Evolutionary conservation across 2,329 filamentous ascomycete species (phyloP), one percentile per base, ranked within the genome.

Genomic region (Aspergillus hortae): DNA sequence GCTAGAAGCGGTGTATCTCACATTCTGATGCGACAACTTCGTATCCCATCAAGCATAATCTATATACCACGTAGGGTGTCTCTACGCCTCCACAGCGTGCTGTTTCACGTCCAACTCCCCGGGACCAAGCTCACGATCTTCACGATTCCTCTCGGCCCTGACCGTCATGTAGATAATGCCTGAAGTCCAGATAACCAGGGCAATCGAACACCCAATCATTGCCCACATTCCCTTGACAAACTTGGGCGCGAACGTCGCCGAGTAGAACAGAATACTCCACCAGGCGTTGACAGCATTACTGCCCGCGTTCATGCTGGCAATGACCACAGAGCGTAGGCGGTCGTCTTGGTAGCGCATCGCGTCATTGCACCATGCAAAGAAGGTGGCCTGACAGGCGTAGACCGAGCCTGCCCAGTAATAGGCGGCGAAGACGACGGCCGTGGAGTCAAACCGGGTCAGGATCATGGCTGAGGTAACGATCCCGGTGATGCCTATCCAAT

Each of bases 301-400:
- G 1, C 82, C 82, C 59, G 85, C 70, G 54, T 89, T 89, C 87
- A 90, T 90, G 11, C 83, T 82, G 0, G 86, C 86, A 32, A 90
- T 79, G 0, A 89, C 86, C 1, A 89, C 78, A 2, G 80, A 83
- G 4, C 87, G 76, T 57, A 85, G 80, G 43, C 84, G 77, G 17
- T 80, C 79, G 53, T 87, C 81, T 59, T 88, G 81, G 50, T 80
- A 79, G 6, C 83, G 77, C 72, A 87, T 80, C 2, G 83, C 82
- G 60, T 89, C 86, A 59, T 90, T 89, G 19, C 84, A 86, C 86
- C 86, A 89, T 0, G 87, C 86, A 58, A 90, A 89, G 60, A 89
- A 89, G 0, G 83, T 87, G 0, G 87, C 85, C 67, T 90, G 86
- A 61, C 86, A 87, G 0, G 86, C 86, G 58, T 89, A 89, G 0